Percentiles rank a stretch among this genome's conserved stretches.
These are phyloP conservation scores for Baorangia bicolor DNA, from an alignment of 768 basidiomycete species.

Conservation along the genomic window DNA sequence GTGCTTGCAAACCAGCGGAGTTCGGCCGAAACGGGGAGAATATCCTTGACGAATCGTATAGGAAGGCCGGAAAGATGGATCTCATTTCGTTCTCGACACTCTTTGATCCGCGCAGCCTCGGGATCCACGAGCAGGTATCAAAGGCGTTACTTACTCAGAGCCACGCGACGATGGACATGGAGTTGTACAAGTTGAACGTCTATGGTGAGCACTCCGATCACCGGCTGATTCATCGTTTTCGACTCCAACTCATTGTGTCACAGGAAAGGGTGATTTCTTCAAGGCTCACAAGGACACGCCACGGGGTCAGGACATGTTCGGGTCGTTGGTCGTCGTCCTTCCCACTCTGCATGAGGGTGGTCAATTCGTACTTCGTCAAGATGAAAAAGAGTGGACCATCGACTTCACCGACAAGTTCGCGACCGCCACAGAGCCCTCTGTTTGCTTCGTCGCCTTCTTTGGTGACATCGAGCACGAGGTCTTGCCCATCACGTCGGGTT, in stretches of 20 bases:
- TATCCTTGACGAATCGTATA: constrained; percentile 17
- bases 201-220: constrained; percentile 33
- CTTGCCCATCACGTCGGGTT: constrained; percentile 39
- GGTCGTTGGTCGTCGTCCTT: constrained; percentile 51
- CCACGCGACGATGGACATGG: constrained; percentile 5
- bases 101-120: not conserved
- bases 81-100: constrained; percentile 29
- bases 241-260: not conserved
- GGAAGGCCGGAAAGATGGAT: constrained; percentile 50
- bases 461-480: constrained; percentile 49
- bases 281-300: constrained; percentile 34
- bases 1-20: constrained; percentile 5
- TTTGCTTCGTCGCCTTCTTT: constrained; percentile 43
- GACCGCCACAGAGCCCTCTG: not conserved
- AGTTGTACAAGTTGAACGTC: constrained; percentile 49
- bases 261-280: constrained; percentile 9
- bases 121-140: not conserved
- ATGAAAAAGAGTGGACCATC: constrained; percentile 1
- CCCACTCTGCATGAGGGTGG: constrained; percentile 33
- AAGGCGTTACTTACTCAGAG: constrained; percentile 1
- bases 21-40: constrained; percentile 3
- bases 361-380: constrained; percentile 9
- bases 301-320: constrained; percentile 41
- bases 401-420: constrained; percentile 3
- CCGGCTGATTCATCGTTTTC: not conserved